Evolutionary conservation across 169 alveolate genomes (phyloP).

Genomic region (Eimeria brunetti): DNA sequence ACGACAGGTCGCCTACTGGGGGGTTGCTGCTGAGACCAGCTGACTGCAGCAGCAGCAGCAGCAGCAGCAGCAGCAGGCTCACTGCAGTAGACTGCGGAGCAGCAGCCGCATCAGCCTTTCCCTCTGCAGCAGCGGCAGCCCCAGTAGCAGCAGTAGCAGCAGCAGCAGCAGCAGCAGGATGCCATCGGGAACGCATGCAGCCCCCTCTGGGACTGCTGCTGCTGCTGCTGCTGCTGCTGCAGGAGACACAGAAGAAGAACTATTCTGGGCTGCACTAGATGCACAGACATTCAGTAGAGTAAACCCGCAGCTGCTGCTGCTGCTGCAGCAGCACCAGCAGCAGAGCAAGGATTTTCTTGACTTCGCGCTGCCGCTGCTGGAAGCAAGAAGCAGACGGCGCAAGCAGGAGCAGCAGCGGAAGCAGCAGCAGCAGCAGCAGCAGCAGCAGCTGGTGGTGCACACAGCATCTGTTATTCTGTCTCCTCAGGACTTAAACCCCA

Average conservation of each 20-base stretch:
- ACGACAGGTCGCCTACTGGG: not conserved
- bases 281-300: conserved; percentile 27
- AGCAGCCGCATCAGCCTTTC: not conserved
- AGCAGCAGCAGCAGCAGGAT: not conserved
- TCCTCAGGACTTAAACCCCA: not conserved
- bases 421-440: conserved; percentile 49
- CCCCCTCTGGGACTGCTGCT: conserved; percentile 31
- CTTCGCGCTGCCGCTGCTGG: conserved; percentile 52
- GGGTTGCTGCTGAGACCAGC: not conserved
- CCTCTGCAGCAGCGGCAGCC: not conserved
- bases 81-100: not conserved
- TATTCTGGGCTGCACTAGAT: conserved; percentile 42
- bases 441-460: conserved; percentile 40
- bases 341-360: conserved; percentile 37
- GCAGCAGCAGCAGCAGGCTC: conserved; percentile 18
- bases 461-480: conserved; percentile 1
- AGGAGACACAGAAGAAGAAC: conserved; percentile 67
- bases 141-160: not conserved
- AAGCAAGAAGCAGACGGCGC: not conserved
- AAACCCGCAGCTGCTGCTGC: conserved; percentile 74
- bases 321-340: conserved; percentile 74
- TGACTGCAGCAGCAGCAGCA: not conserved
- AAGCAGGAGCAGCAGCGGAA: conserved; percentile 9
- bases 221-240: conserved; percentile 39
- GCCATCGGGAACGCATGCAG: conserved; percentile 13